Percentiles rank a stretch among this genome's conserved stretches.
These are phyloP conservation scores for Hypoxylon rubiginosum DNA, from an alignment of 2,329 filamentous ascomycete genomes.

Conservation along the genomic window DNA sequence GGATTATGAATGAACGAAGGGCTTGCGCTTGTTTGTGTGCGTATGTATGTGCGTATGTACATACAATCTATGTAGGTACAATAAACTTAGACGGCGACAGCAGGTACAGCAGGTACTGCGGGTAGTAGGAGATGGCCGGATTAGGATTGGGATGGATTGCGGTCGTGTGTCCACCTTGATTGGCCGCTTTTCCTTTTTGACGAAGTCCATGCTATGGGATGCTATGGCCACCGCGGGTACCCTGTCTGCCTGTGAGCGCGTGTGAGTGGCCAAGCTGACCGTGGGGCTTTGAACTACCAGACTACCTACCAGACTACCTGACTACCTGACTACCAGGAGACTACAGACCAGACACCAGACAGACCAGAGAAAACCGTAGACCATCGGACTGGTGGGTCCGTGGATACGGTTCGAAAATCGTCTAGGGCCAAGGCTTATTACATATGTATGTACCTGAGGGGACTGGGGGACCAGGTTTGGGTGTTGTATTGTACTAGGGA, in stretches of 20 bases:
- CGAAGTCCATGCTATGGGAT: conserved; percentile 9
- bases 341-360: conserved; percentile 15
- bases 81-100: conserved; percentile 39
- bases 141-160: conserved; percentile 41
- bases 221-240: conserved; percentile 4
- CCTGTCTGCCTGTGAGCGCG: conserved; percentile 4
- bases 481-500: too few species aligned
- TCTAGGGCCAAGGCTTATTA: conserved; percentile 28
- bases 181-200: conserved; percentile 35
- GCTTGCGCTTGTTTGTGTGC: conserved; percentile 26
- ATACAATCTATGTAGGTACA: conserved; percentile 7
- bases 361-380: conserved; percentile 26
- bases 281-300: conserved; percentile 3
- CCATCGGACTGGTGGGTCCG: conserved; percentile 36
- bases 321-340: too few species aligned
- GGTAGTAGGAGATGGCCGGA: conserved; percentile 39
- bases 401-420: conserved; percentile 22
- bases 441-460: conserved; percentile 7
- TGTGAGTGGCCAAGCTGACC: conserved; percentile 38
- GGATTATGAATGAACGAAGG: conserved; percentile 31
- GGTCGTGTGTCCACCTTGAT: conserved; percentile 25
- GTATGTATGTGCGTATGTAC: conserved; percentile 25
- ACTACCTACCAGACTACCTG: not conserved
- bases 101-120: conserved; percentile 34
- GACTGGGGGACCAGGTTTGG: not conserved